Base-by-base conservation (phyloP, 2,329 filamentous ascomycete species). In the Diaporthe citriasiana region DNA sequence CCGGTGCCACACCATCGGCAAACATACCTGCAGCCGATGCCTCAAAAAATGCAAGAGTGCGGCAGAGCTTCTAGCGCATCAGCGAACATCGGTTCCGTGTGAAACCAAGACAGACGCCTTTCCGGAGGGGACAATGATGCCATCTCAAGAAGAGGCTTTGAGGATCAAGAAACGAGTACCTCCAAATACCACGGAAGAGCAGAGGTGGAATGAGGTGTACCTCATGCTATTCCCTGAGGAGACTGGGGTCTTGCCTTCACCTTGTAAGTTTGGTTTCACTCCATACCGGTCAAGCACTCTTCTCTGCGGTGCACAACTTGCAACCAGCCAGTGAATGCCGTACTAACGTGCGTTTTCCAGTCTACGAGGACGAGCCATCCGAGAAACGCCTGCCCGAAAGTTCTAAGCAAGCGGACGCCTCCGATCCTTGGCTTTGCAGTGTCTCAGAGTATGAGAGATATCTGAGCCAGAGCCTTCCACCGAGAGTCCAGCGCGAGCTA, bases 1-100 rank as follows among this genome's bases (percentile, higher is more conserved):
- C 27, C 69, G 75, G 22, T 74, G 75, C 40, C 75, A 76, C 53
- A 76, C 75, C n/a, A 75, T 76, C 45, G 75, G 75, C 35, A 76
- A 76, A 63, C 75, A 76, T 56, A 75, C 75, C 8, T 76, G 75
- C 59, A 76, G 75, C 47, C 65, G 75, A 9, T 76, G 75, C 12
- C 60, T 76, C 33, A 57, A 70, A n/a, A 68, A 65, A 33, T 76
- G 75, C 70, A 76, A 71, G 57, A 76, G 70, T 50, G 75, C 75
- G 0, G 60, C 73, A 22, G 75, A 76, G 30, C 70, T 76, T 22
- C 73, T 76, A 27, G 70, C 59, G 13, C 75, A 76, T 19, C 75
- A 76, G 40, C 75, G 75, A 27, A 71, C 75, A 22, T 68, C 55
- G 10, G 65, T 76, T 9, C 57, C 75, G 2, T 76, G 75, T 27